phyloP scores from a whole-genome alignment of 805 yeast genomes.

The Teunomyces stri region DNA sequence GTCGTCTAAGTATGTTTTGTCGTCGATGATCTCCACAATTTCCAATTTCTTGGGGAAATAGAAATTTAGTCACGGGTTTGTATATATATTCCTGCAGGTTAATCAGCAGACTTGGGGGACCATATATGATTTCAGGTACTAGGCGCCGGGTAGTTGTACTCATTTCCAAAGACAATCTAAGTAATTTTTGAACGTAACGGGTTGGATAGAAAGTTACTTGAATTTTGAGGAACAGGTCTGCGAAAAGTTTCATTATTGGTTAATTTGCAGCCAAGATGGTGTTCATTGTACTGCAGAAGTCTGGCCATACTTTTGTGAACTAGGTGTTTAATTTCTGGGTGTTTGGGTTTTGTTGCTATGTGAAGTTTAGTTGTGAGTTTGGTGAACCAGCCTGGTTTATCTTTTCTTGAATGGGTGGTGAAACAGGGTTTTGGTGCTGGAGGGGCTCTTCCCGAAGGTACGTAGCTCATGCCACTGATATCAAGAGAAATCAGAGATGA shows the following conservation, averaged over 20 bases:
- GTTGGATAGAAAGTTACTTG: neutral
- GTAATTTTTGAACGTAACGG: neutral
- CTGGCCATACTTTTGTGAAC: neutral
- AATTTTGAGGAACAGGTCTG: neutral
- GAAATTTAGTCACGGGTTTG: conserved; percentile 7
- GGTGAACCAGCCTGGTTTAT: neutral
- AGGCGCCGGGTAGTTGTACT: neutral
- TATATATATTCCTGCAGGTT: neutral
- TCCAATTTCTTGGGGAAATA: conserved; percentile 8
- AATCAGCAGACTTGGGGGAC: too few species aligned
- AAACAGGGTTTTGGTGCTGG: neutral
- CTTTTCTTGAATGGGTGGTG: neutral
- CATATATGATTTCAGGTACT: neutral
- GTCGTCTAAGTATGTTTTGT: neutral
- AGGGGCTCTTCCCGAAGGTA: conserved; percentile 1
- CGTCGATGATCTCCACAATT: neutral
- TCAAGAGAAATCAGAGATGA: neutral
- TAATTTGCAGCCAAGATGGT: neutral
- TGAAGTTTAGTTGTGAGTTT: neutral
- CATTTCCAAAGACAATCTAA: neutral
- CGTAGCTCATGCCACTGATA: neutral
- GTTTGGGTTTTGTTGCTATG: neutral
- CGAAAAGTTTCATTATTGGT: neutral
- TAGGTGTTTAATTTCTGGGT: neutral
- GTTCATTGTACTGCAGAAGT: neutral